phyloP scores from a whole-genome alignment of 2,329 filamentous ascomycete species.

The Penicillium sp. region DNA sequence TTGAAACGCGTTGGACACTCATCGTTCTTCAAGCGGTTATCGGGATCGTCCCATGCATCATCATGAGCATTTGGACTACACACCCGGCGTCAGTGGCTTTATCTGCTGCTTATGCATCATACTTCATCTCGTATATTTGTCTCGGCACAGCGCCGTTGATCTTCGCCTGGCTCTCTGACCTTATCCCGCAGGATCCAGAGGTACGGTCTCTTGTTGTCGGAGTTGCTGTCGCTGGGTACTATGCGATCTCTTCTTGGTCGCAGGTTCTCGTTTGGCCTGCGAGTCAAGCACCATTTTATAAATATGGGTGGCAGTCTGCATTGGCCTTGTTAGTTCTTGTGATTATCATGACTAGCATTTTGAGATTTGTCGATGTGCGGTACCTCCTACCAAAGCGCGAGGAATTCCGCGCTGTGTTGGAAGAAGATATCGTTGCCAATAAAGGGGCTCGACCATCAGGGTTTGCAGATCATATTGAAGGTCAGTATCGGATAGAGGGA shows the following conservation, averaged over 20 bases:
- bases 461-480: neutral
- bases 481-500: neutral
- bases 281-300: slow-evolving; percentile 50
- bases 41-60: slow-evolving; percentile 49
- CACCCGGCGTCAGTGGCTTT: slow-evolving; percentile 45
- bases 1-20: slow-evolving; percentile 52
- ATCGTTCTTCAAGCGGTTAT: slow-evolving; percentile 51
- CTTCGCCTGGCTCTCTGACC: slow-evolving; percentile 53
- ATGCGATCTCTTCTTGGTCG: slow-evolving; percentile 52
- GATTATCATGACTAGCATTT: slow-evolving; percentile 44
- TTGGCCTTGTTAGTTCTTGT: slow-evolving; percentile 47
- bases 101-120: slow-evolving; percentile 51
- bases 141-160: slow-evolving; percentile 54
- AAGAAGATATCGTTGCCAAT: slow-evolving; percentile 9
- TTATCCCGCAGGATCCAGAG: slow-evolving; percentile 52
- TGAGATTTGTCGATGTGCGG: slow-evolving; percentile 47
- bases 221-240: slow-evolving; percentile 50
- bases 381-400: slow-evolving; percentile 34
- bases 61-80: slow-evolving; percentile 55
- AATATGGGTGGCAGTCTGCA: slow-evolving; percentile 50
- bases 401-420: slow-evolving; percentile 17
- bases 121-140: slow-evolving; percentile 51
- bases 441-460: slow-evolving; percentile 10
- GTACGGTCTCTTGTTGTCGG: slow-evolving; percentile 51
- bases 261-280: slow-evolving; percentile 55